These are phyloP conservation scores for Nannochloropsis limnetica DNA, from an alignment of 352 stramenopile species.

Conservation along the genomic window DNA sequence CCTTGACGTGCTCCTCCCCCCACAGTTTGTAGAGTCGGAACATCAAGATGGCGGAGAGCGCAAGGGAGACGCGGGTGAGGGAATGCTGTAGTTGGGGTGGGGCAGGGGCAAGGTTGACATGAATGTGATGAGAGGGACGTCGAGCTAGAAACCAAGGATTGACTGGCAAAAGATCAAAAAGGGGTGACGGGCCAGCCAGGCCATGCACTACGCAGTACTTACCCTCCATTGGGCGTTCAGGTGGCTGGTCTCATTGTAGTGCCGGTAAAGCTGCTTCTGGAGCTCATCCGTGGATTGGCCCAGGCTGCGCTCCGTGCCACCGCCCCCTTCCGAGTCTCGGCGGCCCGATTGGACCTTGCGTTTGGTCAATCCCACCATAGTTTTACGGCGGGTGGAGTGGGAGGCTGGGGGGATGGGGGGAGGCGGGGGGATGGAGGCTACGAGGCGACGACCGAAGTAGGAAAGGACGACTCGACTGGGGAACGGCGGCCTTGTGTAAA, in stretches of 20 bases:
- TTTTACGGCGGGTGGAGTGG: neutral
- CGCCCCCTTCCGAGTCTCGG: conserved; percentile 5
- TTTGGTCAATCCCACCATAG: conserved; percentile 17
- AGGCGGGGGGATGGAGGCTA: neutral
- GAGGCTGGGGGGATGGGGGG: neutral
- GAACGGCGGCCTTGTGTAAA: neutral
- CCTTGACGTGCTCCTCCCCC: neutral
- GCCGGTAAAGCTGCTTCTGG: neutral
- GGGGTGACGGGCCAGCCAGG: neutral
- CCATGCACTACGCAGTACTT: neutral
- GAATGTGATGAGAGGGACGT: neutral
- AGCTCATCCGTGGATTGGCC: neutral
- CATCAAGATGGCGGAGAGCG: neutral
- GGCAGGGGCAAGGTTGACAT: neutral
- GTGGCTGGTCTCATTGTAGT: conserved; percentile 30
- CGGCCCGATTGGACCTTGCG: neutral
- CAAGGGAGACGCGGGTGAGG: conserved; percentile 4
- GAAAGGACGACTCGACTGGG: neutral
- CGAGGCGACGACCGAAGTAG: neutral
- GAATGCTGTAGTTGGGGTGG: neutral
- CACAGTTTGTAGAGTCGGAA: neutral
- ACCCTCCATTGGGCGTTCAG: conserved; percentile 4
- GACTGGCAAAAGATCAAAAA: neutral
- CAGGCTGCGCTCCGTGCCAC: conserved; percentile 9
- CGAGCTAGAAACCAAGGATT: too few species aligned